Percentiles rank a stretch among this genome's conserved stretches.
Conservation (phyloP, 1,284 basidiomycete genomes). For the Porogramme epimiltina region DNA sequence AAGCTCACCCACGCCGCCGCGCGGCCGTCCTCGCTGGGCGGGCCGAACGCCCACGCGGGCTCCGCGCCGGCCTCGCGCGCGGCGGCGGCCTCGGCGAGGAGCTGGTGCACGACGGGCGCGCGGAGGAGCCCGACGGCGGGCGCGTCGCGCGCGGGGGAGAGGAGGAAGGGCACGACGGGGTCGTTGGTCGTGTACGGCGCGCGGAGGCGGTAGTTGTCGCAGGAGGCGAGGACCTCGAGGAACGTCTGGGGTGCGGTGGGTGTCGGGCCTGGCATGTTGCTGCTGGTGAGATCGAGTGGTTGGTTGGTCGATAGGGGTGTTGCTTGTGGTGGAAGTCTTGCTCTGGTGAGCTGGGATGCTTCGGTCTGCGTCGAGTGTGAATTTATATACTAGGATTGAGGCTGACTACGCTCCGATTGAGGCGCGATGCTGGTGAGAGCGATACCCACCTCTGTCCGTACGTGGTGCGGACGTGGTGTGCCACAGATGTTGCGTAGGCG, state of each 20-base stretch:
- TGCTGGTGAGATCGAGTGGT: neutral
- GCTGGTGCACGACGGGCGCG: slow-evolving; percentile 53
- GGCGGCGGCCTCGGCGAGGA: slow-evolving; percentile 50
- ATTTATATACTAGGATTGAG: no score
- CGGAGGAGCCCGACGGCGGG: slow-evolving; percentile 67
- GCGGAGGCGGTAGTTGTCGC: slow-evolving; percentile 60
- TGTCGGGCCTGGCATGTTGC: slow-evolving; percentile 16
- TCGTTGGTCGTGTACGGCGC: slow-evolving; percentile 35
- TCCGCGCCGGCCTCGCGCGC: slow-evolving; percentile 16
- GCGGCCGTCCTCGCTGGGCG: neutral
- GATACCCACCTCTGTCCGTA: no score
- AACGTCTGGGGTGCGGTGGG: slow-evolving; percentile 36
- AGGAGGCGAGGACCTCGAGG: slow-evolving; percentile 59
- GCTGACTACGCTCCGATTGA: no score
- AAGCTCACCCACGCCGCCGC: slow-evolving; percentile 48
- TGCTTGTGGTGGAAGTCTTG: no score
- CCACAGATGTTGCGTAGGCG: no score
- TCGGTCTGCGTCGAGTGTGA: no score
- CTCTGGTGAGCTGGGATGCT: no score
- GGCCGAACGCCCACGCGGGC: slow-evolving; percentile 29
- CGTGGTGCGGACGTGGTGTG: no score
- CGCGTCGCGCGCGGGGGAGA: slow-evolving; percentile 48
- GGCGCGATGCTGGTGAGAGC: no score
- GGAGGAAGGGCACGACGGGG: slow-evolving; percentile 50
- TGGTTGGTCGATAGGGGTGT: no score